These are phyloP conservation scores for Dendrostoma leiphaemia DNA, from an alignment of 2,329 filamentous ascomycete species.

Conservation along the genomic window DNA sequence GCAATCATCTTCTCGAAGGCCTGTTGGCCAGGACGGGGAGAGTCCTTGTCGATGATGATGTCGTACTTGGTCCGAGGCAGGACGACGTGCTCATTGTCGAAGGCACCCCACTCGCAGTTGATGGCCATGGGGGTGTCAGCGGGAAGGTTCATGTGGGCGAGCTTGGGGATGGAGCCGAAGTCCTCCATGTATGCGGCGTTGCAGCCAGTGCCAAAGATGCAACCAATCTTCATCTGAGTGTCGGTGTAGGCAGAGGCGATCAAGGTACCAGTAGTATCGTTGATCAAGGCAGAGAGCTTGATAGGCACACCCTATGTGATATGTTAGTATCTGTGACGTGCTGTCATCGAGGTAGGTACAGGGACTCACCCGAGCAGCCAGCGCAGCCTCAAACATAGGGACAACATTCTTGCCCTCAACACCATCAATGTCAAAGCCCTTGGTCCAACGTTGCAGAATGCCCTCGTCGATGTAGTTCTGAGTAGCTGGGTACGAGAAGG, in stretches of 20 bases:
- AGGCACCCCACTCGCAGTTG: slow-evolving; percentile 97
- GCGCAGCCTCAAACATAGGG: slow-evolving; percentile 77
- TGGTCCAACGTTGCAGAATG: slow-evolving; percentile 92
- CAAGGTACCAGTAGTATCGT: slow-evolving; percentile 95
- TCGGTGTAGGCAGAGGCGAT: slow-evolving; percentile 98
- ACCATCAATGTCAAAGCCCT: slow-evolving; percentile 91
- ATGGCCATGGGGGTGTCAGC: slow-evolving; percentile 85
- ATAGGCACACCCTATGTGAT: slow-evolving; percentile 75
- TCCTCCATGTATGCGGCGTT: slow-evolving; percentile 99
- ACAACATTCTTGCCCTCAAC: slow-evolving; percentile 91
- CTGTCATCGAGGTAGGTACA: background rate
- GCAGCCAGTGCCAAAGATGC: slow-evolving; percentile 97
- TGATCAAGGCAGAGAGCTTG: slow-evolving; percentile 89
- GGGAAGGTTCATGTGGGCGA: slow-evolving; percentile 86
- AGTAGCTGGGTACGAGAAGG: slow-evolving; percentile 92
- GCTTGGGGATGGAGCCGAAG: slow-evolving; percentile 86
- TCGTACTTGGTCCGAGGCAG: slow-evolving; percentile 86
- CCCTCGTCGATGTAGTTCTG: slow-evolving; percentile 94
- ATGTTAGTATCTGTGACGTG: slow-evolving; percentile 23
- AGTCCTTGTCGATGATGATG: slow-evolving; percentile 82
- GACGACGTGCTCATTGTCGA: slow-evolving; percentile 89
- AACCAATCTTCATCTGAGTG: slow-evolving; percentile 86
- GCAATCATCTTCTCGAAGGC: slow-evolving; percentile 98
- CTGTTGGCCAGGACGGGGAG: slow-evolving; percentile 89
- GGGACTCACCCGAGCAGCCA: slow-evolving; percentile 61